These are phyloP conservation scores for Blepharisma stoltei DNA, from an alignment of 73 alveolate species.

Conservation along the genomic window DNA sequence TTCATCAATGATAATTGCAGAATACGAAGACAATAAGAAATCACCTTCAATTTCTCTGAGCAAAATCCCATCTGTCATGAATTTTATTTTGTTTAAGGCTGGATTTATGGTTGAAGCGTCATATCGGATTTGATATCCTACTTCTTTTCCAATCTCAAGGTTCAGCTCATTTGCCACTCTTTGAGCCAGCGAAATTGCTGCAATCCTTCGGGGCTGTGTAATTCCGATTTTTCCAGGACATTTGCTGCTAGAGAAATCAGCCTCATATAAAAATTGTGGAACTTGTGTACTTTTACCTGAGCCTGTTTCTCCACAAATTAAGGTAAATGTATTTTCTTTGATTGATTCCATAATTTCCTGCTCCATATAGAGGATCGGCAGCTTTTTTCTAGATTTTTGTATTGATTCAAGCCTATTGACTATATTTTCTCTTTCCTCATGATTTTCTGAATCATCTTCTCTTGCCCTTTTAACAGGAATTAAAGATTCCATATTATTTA, in stretches of 20 bases:
- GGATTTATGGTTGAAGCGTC: slow-evolving; percentile 67
- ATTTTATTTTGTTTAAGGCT: slow-evolving; percentile 74
- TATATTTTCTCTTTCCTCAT: too few relatives aligned
- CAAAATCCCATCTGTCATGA: slow-evolving; percentile 98
- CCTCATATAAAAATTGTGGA: slow-evolving; percentile 88
- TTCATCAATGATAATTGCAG: slow-evolving; percentile 97
- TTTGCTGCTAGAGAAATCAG: slow-evolving; percentile 58
- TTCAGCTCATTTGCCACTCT: slow-evolving; percentile 91
- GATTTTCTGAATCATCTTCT: too few relatives aligned
- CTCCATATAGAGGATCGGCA: slow-evolving; percentile 92
- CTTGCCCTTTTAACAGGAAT: too few relatives aligned
- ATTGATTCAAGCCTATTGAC: too few relatives aligned
- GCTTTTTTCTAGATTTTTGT: neutral
- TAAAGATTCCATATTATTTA: neutral
- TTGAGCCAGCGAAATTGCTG: slow-evolving; percentile 92
- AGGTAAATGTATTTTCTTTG: slow-evolving; percentile 82
- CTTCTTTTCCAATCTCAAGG: slow-evolving; percentile 78
- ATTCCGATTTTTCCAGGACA: slow-evolving; percentile 72
- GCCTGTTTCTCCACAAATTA: slow-evolving; percentile 98
- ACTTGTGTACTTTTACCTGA: slow-evolving; percentile 96
- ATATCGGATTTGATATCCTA: slow-evolving; percentile 94
- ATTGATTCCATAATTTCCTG: slow-evolving; percentile 90
- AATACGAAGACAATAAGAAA: slow-evolving; percentile 74
- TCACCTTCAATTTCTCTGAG: slow-evolving; percentile 88
- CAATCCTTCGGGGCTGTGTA: slow-evolving; percentile 98